These are phyloP conservation scores for Solanum raphanifolium DNA, from an alignment of 257 asterid genomes.

Conservation along the genomic window DNA sequence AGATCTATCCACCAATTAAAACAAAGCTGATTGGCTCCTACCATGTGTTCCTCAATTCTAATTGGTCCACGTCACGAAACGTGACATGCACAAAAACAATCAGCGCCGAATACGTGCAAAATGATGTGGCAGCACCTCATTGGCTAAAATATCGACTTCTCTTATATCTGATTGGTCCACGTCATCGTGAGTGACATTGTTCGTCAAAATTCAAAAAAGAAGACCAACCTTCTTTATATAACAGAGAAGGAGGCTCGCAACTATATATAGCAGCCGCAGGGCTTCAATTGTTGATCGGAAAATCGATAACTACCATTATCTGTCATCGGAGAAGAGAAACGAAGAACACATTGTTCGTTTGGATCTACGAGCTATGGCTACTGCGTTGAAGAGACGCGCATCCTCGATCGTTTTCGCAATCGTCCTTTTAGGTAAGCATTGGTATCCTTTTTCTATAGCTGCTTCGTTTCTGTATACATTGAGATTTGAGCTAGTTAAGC, in stretches of 20 bases:
- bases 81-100: slow-evolving; percentile 12
- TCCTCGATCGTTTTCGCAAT: slow-evolving; percentile 34
- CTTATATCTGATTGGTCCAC: slow-evolving; percentile 45
- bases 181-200: slow-evolving; percentile 32
- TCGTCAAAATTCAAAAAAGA: not conserved
- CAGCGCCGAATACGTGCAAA: slow-evolving; percentile 9
- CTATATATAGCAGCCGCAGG: not conserved
- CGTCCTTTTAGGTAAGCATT: slow-evolving; percentile 45
- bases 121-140: not conserved
- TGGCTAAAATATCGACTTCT: not conserved
- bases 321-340: not conserved
- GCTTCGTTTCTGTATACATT: not conserved
- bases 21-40: slow-evolving; percentile 24
- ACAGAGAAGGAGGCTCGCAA: not conserved
- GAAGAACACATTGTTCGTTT: not conserved
- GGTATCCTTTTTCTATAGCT: not conserved
- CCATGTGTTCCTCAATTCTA: not conserved
- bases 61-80: slow-evolving; percentile 32
- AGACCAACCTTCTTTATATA: not conserved
- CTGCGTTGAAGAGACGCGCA: slow-evolving; percentile 39
- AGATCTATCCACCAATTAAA: slow-evolving; percentile 19
- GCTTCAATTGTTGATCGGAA: not conserved
- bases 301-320: too few species aligned
- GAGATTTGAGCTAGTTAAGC: not conserved
- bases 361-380: slow-evolving; percentile 34